Base-by-base conservation (phyloP, 2,329 filamentous ascomycete genomes). In the Stagonosporopsis tanaceti region DNA sequence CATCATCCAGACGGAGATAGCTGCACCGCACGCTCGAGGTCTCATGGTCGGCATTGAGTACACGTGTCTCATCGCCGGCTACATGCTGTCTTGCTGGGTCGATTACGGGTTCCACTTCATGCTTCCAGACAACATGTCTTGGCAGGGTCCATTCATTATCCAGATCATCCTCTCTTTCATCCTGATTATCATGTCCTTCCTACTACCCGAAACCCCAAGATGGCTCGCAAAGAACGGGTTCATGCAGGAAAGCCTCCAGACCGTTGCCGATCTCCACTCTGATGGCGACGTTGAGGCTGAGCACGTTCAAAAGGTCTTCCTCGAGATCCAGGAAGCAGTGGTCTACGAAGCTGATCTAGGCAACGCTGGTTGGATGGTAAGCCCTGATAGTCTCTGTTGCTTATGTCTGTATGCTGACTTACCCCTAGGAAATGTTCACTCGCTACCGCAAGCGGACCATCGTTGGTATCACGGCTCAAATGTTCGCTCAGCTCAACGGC, bases 181-280 rank as follows among this genome's bases (percentile, higher is more conserved):
- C 44, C 45, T 76, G n/a, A 56, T 76, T 6, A 56, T 50, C 45
- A 76, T 76, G 73, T 75, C 74, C 0, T 75, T 76, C 56, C 73
- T 76, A 60, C 65, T 77, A 1, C 77, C 77, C 2, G 75, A 78
- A 45, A 78, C 76, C 0, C 76, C 77, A 17, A 70, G 76, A 38
- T 80, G 78, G 77, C 65, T 80, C 5, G 77, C 77, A 11, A 73
- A 71, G 46, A 79, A 78, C 51, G 77, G 76, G 0, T 78, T 77
- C 48, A 72, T 71, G 67, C 47, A 77, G 40, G 77, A 79, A 56
- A 69, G 69, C 48, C 65, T 79, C 6, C 76, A 77, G 50, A 78
- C 76, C 0, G 65, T 79, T n/a, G 77, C 77, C 9, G 77, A 79
- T 53, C 62, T 79, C 2, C 77, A 79, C 52, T 69, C 76, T 0